phyloP scores from a whole-genome alignment of 305 asterid genomes.

The Plantago coronopus region DNA sequence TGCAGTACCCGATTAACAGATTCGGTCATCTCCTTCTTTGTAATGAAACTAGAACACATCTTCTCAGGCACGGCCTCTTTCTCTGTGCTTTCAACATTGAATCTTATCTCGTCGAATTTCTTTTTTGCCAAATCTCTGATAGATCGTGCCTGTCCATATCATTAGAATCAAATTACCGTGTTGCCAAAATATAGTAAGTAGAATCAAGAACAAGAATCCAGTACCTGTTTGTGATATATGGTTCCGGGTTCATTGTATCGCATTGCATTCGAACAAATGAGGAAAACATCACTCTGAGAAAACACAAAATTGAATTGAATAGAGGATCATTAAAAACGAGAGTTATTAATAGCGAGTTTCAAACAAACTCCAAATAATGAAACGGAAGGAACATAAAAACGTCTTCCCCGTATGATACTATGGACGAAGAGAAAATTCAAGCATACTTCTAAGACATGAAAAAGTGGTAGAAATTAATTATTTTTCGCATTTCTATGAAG shows the following conservation, averaged over 20 bases:
- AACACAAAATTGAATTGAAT: conserved; percentile 12
- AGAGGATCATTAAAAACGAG: conserved; percentile 9
- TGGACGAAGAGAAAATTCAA: not conserved
- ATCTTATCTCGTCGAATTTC: conserved; percentile 65
- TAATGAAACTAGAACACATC: conserved; percentile 35
- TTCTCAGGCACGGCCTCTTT: conserved; percentile 63
- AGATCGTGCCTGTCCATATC: conserved; percentile 61
- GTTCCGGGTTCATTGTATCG: conserved; percentile 90
- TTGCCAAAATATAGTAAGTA: conserved; percentile 5
- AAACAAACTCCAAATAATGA: not conserved
- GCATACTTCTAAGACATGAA: not conserved
- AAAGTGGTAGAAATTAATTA: not conserved
- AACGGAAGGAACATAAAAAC: not conserved
- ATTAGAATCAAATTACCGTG: conserved; percentile 18
- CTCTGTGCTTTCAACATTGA: conserved; percentile 41
- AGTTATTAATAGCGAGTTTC: not conserved
- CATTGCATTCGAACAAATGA: conserved; percentile 93
- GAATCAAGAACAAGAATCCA: conserved; percentile 7
- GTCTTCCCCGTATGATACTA: not conserved
- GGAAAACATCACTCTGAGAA: conserved; percentile 75
- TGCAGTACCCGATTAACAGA: conserved; percentile 48
- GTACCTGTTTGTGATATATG: conserved; percentile 83
- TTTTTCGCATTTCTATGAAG: not conserved
- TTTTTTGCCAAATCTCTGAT: conserved; percentile 84
- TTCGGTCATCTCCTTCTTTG: conserved; percentile 56